These are phyloP conservation scores for Diutina mesorugosa DNA, from an alignment of 1,139 yeast genomes.

Conservation along the genomic window DNA sequence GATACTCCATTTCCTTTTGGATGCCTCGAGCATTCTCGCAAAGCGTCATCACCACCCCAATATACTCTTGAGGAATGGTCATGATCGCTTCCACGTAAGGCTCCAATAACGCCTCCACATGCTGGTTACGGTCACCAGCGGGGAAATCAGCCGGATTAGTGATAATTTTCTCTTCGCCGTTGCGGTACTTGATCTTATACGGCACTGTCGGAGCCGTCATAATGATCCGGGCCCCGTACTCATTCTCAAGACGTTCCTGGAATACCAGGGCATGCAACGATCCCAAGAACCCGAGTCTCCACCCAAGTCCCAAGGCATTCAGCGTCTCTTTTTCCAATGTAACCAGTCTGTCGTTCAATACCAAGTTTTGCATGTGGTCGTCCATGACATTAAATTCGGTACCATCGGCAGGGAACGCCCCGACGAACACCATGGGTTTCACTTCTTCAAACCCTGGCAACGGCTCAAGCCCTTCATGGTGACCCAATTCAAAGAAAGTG, in stretches of 20 bases:
- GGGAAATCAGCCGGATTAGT: conserved; percentile 95
- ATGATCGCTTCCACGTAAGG: conserved; percentile 87
- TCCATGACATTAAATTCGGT: conserved; percentile 80
- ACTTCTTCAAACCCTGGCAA: conserved; percentile 94
- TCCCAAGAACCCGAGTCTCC: conserved; percentile 93
- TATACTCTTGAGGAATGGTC: conserved; percentile 82
- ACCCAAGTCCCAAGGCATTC: conserved; percentile 90
- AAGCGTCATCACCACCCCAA: conserved; percentile 75
- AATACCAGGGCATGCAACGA: conserved; percentile 92
- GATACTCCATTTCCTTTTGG: conserved; percentile 67
- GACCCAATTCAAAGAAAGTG: conserved; percentile 64
- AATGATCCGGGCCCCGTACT: conserved; percentile 85
- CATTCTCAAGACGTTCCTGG: conserved; percentile 80
- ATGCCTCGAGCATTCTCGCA: conserved; percentile 79
- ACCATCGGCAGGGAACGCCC: conserved; percentile 96
- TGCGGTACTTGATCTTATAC: conserved; percentile 52
- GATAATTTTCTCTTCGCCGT: conserved; percentile 52
- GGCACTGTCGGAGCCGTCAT: conserved; percentile 97
- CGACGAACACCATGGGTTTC: conserved; percentile 96
- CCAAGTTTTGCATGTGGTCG: conserved; percentile 79
- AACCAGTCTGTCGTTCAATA: conserved; percentile 84
- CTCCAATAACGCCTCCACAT: conserved; percentile 54
- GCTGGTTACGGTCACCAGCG: conserved; percentile 25
- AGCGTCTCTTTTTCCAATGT: conserved; percentile 84
- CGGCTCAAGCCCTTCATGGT: conserved; percentile 50